phyloP scores from a whole-genome alignment of 164 flowering plant genomes.

The Berberis vulgaris region DNA sequence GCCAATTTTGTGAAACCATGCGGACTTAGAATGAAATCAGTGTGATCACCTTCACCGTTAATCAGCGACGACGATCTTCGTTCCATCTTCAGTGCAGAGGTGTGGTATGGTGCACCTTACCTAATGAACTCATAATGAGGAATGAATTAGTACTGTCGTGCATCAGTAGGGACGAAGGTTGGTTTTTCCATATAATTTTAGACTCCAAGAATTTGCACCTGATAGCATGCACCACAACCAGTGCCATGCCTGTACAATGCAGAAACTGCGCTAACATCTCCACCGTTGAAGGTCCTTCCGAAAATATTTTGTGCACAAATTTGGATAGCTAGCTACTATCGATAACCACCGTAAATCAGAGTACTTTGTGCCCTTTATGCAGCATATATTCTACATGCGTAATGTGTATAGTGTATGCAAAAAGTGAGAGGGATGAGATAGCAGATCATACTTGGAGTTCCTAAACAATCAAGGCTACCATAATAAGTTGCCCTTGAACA shows the following conservation, averaged over 20 bases:
- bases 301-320: slow-evolving; percentile 10
- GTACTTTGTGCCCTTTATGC: neutral
- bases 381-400: neutral
- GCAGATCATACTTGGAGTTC: slow-evolving; percentile 53
- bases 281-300: slow-evolving; percentile 59
- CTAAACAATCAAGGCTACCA: slow-evolving; percentile 79
- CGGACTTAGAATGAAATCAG: slow-evolving; percentile 73
- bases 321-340: neutral
- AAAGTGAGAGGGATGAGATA: neutral
- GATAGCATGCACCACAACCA: slow-evolving; percentile 89
- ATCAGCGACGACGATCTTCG: slow-evolving; percentile 61
- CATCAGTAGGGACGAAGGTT: too few relatives aligned
- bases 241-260: slow-evolving; percentile 57
- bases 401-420: too few relatives aligned
- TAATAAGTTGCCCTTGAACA: slow-evolving; percentile 66
- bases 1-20: slow-evolving; percentile 53
- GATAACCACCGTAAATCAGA: neutral
- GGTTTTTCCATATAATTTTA: too few relatives aligned
- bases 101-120: slow-evolving; percentile 57
- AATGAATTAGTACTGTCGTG: too few relatives aligned
- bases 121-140: slow-evolving; percentile 19
- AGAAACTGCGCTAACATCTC: slow-evolving; percentile 54
- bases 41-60: slow-evolving; percentile 63
- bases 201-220: slow-evolving; percentile 8
- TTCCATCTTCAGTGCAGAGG: slow-evolving; percentile 54